phyloP scores from a whole-genome alignment of 129 eudicot species.

The Mikania micrantha region DNA sequence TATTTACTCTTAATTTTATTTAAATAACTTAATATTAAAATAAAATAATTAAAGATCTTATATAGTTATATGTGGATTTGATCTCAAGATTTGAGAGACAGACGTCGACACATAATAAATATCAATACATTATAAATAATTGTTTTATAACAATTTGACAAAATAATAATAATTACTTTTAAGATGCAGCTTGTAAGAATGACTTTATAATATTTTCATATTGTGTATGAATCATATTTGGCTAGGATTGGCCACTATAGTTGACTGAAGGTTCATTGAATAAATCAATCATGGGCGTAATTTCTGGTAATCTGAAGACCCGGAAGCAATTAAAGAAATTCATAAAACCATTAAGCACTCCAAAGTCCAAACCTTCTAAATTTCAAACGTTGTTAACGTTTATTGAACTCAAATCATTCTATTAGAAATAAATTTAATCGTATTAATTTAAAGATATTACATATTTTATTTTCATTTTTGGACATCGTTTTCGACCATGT shows the following conservation, averaged over 20 bases:
- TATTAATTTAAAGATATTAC: neutral
- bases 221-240: neutral
- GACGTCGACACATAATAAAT: too few relatives aligned
- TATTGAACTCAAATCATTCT: neutral
- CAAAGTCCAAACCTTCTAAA: neutral
- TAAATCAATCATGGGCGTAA: conserved; percentile 26
- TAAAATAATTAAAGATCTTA: too few relatives aligned
- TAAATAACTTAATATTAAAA: too few relatives aligned
- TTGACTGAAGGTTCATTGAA: conserved; percentile 2
- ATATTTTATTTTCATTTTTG: too few relatives aligned
- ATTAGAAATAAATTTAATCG: neutral
- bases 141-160: too few relatives aligned
- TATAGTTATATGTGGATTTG: too few relatives aligned
- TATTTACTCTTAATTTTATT: too few relatives aligned
- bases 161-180: too few relatives aligned
- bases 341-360: conserved; percentile 22
- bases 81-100: too few relatives aligned
- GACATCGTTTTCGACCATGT: too few relatives aligned
- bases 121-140: too few relatives aligned
- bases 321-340: neutral
- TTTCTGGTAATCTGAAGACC: conserved; percentile 1
- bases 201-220: neutral
- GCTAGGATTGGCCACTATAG: conserved; percentile 5
- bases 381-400: neutral
- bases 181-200: too few relatives aligned